Evolutionary conservation across 768 basidiomycete species (phyloP).

Genomic region (Hortiboletus campestris): DNA sequence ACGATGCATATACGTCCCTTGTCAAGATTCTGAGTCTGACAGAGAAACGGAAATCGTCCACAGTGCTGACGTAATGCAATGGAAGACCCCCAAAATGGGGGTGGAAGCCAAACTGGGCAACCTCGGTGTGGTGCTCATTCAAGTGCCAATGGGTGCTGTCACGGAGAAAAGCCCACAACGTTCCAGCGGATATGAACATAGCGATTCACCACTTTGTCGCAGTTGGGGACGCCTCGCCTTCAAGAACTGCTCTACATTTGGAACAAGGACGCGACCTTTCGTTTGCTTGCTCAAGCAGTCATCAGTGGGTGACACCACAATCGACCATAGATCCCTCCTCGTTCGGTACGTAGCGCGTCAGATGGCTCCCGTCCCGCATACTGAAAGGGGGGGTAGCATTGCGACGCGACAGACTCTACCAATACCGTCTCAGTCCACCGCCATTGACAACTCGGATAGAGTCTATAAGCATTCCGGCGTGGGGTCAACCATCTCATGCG

Average conservation of each 20-base stretch:
- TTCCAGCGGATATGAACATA: conserved; percentile 5
- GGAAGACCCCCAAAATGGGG: conserved; percentile 4
- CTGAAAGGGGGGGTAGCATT: conserved; percentile 21
- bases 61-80: background rate
- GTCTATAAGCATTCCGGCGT: conserved; percentile 30
- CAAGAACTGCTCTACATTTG: background rate
- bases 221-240: background rate
- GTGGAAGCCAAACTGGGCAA: background rate
- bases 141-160: background rate
- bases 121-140: background rate
- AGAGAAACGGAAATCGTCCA: background rate
- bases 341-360: conserved; percentile 23
- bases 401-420: conserved; percentile 19
- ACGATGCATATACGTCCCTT: background rate
- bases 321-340: conserved; percentile 7
- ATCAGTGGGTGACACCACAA: conserved; percentile 23
- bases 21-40: background rate
- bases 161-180: background rate
- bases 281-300: conserved; percentile 7
- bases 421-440: conserved; percentile 23
- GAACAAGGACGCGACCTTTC: conserved; percentile 24
- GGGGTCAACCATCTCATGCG: conserved; percentile 35
- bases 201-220: conserved; percentile 25
- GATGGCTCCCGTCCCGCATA: background rate
- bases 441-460: background rate